A percentile compares a stretch with the other conserved stretches of the same genome.
Conservation (phyloP, 2,329 filamentous ascomycete species). For the Phymatotrichopsis omnivora region DNA sequence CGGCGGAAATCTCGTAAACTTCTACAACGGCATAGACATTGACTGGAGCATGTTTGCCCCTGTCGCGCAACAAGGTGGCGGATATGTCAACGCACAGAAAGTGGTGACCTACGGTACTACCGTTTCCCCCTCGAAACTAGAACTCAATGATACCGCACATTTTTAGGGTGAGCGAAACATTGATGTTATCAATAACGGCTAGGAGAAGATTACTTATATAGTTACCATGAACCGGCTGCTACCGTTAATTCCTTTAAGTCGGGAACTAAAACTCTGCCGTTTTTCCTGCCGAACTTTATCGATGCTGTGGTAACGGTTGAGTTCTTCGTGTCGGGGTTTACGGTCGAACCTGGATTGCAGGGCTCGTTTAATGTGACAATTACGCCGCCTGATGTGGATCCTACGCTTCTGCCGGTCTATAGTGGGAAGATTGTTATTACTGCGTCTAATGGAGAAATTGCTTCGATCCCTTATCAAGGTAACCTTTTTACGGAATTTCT, state of each 20-base stretch:
- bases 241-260: slow-evolving; percentile 44
- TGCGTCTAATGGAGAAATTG: slow-evolving; percentile 37
- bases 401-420: slow-evolving; percentile 38
- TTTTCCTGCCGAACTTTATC: slow-evolving; percentile 27
- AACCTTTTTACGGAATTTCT: no score
- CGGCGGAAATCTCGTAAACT: slow-evolving; percentile 38
- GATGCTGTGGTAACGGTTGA: slow-evolving; percentile 24
- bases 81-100: slow-evolving; percentile 51
- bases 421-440: slow-evolving; percentile 39
- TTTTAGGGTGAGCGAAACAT: slow-evolving; percentile 44
- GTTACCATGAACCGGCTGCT: slow-evolving; percentile 43
- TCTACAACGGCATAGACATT: slow-evolving; percentile 37
- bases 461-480: slow-evolving; percentile 40
- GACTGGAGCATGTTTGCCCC: slow-evolving; percentile 36
- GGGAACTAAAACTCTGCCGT: slow-evolving; percentile 21
- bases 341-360: slow-evolving; percentile 31
- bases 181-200: slow-evolving; percentile 46
- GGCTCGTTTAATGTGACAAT: slow-evolving; percentile 39
- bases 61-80: slow-evolving; percentile 51
- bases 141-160: slow-evolving; percentile 55
- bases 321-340: no score
- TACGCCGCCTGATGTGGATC: slow-evolving; percentile 35
- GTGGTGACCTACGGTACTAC: slow-evolving; percentile 46
- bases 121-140: slow-evolving; percentile 47
- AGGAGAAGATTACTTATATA: slow-evolving; percentile 42